phyloP scores from a whole-genome alignment of 2,329 filamentous ascomycete species.

The Atkinsonella hypoxylon region DNA sequence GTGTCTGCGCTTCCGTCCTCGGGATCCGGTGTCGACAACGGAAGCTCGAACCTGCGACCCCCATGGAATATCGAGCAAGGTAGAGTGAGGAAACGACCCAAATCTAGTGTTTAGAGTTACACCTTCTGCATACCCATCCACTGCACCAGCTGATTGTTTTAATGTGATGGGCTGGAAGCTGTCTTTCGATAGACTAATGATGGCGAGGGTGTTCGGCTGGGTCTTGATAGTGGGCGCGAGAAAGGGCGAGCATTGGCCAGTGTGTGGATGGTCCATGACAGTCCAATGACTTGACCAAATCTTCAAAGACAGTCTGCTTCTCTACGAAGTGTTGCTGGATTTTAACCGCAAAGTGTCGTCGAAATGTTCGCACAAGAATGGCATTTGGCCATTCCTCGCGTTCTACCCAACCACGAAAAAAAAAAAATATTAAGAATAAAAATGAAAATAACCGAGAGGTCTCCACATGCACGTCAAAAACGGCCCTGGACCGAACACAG shows the following conservation, averaged over 20 bases:
- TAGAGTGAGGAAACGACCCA: slow-evolving; percentile 77
- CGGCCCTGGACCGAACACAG: too few relatives aligned
- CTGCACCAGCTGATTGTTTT: slow-evolving; percentile 45
- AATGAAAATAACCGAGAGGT: background rate
- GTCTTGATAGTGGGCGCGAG: slow-evolving; percentile 56
- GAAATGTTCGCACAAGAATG: background rate
- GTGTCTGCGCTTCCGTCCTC: slow-evolving; percentile 57
- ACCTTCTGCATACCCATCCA: slow-evolving; percentile 64
- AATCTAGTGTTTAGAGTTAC: slow-evolving; percentile 85
- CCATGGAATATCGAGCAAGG: slow-evolving; percentile 70
- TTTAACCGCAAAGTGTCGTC: background rate
- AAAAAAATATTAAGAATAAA: background rate
- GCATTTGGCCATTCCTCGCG: too few relatives aligned
- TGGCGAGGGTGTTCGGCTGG: slow-evolving; percentile 55
- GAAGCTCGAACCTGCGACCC: slow-evolving; percentile 86
- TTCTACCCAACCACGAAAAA: background rate
- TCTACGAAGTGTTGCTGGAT: background rate
- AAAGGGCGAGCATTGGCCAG: slow-evolving; percentile 53
- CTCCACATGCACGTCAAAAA: background rate
- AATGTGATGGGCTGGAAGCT: slow-evolving; percentile 67
- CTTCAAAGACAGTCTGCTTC: background rate
- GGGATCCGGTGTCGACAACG: slow-evolving; percentile 80
- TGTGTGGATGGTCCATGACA: background rate
- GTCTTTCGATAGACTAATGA: slow-evolving; percentile 83
- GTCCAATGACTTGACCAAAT: background rate